These are phyloP conservation scores for Aspergillus fijiensis DNA, from an alignment of 2,329 filamentous ascomycete genomes.

Conservation along the genomic window DNA sequence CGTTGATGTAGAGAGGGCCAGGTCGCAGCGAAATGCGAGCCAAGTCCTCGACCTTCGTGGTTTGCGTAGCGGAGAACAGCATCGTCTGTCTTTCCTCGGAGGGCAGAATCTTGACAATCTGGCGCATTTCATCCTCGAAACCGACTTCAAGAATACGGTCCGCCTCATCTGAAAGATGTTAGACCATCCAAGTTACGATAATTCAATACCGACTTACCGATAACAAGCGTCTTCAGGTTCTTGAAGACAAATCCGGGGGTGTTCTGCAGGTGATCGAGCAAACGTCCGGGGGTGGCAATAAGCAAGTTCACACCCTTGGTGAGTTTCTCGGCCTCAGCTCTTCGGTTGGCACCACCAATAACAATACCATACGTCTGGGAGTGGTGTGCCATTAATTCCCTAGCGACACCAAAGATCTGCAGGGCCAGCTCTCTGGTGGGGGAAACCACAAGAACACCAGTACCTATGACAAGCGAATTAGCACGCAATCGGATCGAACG, in stretches of 20 bases:
- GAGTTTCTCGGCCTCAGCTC: conserved; percentile 91
- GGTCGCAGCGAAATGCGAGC: conserved; percentile 88
- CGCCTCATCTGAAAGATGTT: conserved; percentile 67
- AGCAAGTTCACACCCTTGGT: conserved; percentile 91
- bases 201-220: conserved; percentile 37
- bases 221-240: conserved; percentile 87
- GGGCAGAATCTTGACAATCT: conserved; percentile 92
- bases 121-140: conserved; percentile 97
- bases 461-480: conserved; percentile 47
- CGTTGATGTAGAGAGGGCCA: conserved; percentile 94
- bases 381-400: conserved; percentile 89
- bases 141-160: conserved; percentile 95
- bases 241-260: conserved; percentile 88
- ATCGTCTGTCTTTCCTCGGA: conserved; percentile 87
- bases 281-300: conserved; percentile 87
- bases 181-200: not conserved
- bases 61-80: conserved; percentile 98
- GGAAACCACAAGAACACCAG: conserved; percentile 87
- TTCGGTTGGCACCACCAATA: conserved; percentile 88
- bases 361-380: conserved; percentile 95
- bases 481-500: conserved; percentile 2
- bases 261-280: conserved; percentile 92
- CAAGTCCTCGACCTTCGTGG: conserved; percentile 96
- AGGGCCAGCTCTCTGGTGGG: conserved; percentile 91
- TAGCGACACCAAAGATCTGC: conserved; percentile 92